Evolutionary conservation across 2,329 filamentous ascomycete species (phyloP).

Genomic region (Penicillium verrucosum): DNA sequence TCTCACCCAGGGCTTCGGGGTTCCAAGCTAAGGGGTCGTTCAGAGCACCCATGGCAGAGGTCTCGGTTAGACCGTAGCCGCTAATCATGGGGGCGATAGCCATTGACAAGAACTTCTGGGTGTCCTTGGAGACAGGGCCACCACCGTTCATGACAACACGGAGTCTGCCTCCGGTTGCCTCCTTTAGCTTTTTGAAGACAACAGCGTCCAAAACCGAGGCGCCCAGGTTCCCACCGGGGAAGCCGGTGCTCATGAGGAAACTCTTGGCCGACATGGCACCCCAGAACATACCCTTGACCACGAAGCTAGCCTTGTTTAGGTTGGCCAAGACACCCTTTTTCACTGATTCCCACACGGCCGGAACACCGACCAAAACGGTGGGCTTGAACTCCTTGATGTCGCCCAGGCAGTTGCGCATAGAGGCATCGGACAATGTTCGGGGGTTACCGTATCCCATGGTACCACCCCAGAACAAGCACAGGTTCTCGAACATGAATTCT

Average conservation of each 20-base stretch:
- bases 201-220: conserved; percentile 70
- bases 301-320: conserved; percentile 66
- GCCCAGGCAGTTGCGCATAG: conserved; percentile 83
- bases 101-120: conserved; percentile 85
- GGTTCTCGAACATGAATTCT: conserved; percentile 92
- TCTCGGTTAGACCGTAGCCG: conserved; percentile 94
- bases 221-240: conserved; percentile 51
- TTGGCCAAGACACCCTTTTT: conserved; percentile 88
- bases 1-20: conserved; percentile 70
- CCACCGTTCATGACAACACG: conserved; percentile 93
- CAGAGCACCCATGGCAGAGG: conserved; percentile 61
- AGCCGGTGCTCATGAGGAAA: conserved; percentile 54
- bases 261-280: conserved; percentile 59
- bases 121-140: conserved; percentile 82
- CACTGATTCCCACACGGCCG: conserved; percentile 94
- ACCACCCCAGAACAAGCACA: conserved; percentile 82
- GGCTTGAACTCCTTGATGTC: conserved; percentile 91
- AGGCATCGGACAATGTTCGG: conserved; percentile 79
- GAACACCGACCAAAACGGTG: conserved; percentile 88
- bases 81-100: conserved; percentile 90
- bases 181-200: conserved; percentile 88
- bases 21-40: conserved; percentile 80
- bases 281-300: conserved; percentile 78
- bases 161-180: conserved; percentile 81
- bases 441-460: conserved; percentile 92